Evolutionary conservation across 495 filamentous ascomycete genomes (phyloP).

Genomic region (Talaromyces stipitatus): DNA sequence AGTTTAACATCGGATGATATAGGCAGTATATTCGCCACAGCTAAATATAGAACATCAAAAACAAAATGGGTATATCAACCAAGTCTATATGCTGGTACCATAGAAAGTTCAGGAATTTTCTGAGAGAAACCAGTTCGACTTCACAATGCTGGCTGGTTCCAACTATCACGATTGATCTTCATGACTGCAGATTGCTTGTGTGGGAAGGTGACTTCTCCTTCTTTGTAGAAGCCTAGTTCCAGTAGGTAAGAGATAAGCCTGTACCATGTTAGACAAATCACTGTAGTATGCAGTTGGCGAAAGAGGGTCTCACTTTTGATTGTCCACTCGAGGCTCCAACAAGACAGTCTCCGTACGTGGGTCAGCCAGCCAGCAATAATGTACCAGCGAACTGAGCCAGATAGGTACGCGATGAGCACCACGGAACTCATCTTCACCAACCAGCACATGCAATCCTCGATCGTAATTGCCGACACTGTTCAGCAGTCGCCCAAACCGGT

Average conservation of each 20-base stretch:
- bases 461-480: constrained; percentile 68
- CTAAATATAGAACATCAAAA: background rate
- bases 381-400: constrained; percentile 82
- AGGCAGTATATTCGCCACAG: background rate
- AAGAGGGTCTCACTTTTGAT: constrained; percentile 59
- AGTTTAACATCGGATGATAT: background rate
- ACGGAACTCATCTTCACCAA: constrained; percentile 89
- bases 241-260: constrained; percentile 77
- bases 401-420: constrained; percentile 63
- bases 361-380: constrained; percentile 76
- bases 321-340: constrained; percentile 89
- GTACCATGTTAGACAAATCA: background rate
- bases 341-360: constrained; percentile 72
- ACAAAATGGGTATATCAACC: background rate
- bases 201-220: constrained; percentile 79
- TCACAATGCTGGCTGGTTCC: constrained; percentile 72
- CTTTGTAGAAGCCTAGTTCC: constrained; percentile 75
- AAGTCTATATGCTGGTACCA: background rate
- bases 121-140: background rate
- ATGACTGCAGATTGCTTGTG: constrained; percentile 91
- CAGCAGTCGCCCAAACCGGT: constrained; percentile 60
- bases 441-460: constrained; percentile 76
- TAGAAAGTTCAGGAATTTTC: background rate
- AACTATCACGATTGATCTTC: constrained; percentile 72
- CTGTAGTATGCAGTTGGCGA: background rate